Evolutionary conservation across 306 rosid species (phyloP).

Genomic region (Prinsepia uniflora): DNA sequence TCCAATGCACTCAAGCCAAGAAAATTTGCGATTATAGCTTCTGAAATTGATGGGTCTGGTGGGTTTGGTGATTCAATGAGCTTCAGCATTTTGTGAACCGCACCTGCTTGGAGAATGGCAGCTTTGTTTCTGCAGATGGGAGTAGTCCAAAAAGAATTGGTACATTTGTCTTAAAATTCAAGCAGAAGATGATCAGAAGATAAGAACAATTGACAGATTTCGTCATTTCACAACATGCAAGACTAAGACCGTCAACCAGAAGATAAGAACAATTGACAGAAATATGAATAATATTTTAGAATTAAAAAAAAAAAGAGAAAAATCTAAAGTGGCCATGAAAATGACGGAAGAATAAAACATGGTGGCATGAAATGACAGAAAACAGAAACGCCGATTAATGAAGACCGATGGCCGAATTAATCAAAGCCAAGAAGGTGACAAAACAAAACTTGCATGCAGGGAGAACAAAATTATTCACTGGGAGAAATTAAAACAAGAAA

Average conservation of each 20-base stretch:
- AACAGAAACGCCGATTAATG: neutral
- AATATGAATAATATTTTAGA: neutral
- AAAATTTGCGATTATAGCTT: slow-evolving; percentile 85
- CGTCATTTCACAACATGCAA: slow-evolving; percentile 3
- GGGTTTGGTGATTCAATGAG: slow-evolving; percentile 54
- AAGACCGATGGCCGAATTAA: neutral
- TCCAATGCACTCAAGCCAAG: slow-evolving; percentile 93
- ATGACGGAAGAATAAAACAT: neutral
- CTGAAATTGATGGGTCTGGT: slow-evolving; percentile 54
- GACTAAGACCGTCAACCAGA: neutral
- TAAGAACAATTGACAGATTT: too few species aligned
- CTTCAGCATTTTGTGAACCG: slow-evolving; percentile 84
- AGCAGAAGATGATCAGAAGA: neutral
- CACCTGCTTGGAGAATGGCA: slow-evolving; percentile 84
- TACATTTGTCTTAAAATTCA: slow-evolving; percentile 4
- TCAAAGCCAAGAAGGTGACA: too few species aligned
- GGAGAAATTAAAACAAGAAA: neutral
- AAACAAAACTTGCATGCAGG: slow-evolving; percentile 18
- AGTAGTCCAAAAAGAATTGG: slow-evolving; percentile 9
- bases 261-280: neutral
- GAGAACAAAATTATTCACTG: neutral
- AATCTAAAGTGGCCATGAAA: neutral
- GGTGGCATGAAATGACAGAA: neutral
- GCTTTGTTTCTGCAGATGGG: slow-evolving; percentile 70
- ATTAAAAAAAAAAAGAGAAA: neutral